These are phyloP conservation scores for Chalciporus sphaerocephalus DNA, from an alignment of 768 basidiomycete genomes.

Conservation along the genomic window DNA sequence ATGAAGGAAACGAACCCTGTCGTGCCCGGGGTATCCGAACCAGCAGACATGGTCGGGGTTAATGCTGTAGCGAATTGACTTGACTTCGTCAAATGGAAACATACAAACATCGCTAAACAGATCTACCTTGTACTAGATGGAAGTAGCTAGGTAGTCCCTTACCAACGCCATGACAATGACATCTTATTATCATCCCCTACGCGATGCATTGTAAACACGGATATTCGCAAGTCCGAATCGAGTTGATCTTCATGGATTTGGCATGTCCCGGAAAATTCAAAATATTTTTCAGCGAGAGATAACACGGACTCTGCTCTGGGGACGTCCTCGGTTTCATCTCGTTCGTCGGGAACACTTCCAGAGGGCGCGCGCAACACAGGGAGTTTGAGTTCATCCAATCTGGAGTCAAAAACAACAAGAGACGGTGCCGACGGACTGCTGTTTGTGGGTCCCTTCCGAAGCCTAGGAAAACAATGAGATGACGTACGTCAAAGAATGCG, in stretches of 20 bases:
- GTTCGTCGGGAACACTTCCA: slow-evolving; percentile 10
- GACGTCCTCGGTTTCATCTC: slow-evolving; percentile 16
- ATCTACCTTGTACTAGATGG: too few species aligned
- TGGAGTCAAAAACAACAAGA: slow-evolving; percentile 60
- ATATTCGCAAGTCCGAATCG: background rate
- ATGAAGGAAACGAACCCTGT: slow-evolving; percentile 49
- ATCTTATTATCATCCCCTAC: slow-evolving; percentile 3
- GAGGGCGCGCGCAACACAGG: slow-evolving; percentile 40
- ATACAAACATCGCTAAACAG: slow-evolving; percentile 21
- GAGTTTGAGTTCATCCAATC: slow-evolving; percentile 45
- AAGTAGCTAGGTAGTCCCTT: background rate
- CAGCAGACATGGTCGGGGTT: slow-evolving; percentile 16
- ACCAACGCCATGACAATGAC: slow-evolving; percentile 3
- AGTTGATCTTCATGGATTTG: slow-evolving; percentile 21
- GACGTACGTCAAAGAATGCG: slow-evolving; percentile 20
- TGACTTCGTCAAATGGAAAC: background rate
- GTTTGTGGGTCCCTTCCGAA: background rate
- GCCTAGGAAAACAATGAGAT: background rate
- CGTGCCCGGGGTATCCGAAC: slow-evolving; percentile 10
- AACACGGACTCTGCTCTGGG: slow-evolving; percentile 35
- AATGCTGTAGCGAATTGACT: too few species aligned
- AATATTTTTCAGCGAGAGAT: slow-evolving; percentile 47
- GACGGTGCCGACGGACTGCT: slow-evolving; percentile 23
- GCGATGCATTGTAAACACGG: slow-evolving; percentile 14
- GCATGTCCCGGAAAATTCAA: slow-evolving; percentile 47